Percentiles rank a stretch among this genome's conserved stretches.
These are phyloP conservation scores for Solanum paucissectum DNA, from an alignment of 257 asterid genomes.

Conservation along the genomic window DNA sequence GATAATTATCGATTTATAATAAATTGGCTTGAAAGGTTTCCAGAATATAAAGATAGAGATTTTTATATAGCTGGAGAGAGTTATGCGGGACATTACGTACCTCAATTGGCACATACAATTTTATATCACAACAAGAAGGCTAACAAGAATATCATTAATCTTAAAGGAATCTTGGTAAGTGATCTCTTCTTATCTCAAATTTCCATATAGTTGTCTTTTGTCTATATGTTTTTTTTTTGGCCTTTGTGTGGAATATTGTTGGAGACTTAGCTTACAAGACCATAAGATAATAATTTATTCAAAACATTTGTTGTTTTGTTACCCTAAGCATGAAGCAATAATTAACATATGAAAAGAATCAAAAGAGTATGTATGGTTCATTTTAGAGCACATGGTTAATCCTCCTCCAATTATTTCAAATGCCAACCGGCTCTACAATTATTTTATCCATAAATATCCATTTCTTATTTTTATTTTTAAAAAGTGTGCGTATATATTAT, in stretches of 20 bases:
- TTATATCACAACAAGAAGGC: slow-evolving; percentile 38
- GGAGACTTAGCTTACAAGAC: background rate
- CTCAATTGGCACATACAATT: slow-evolving; percentile 61
- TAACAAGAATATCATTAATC: slow-evolving; percentile 39
- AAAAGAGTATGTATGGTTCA: background rate
- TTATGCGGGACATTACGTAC: slow-evolving; percentile 76
- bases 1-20: slow-evolving; percentile 49
- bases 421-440: background rate
- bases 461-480: background rate
- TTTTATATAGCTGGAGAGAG: slow-evolving; percentile 68
- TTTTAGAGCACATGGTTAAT: background rate
- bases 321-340: slow-evolving; percentile 15
- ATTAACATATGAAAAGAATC: slow-evolving; percentile 8
- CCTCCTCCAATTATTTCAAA: background rate
- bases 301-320: background rate
- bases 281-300: background rate
- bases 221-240: background rate
- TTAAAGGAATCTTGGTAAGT: slow-evolving; percentile 75
- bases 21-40: slow-evolving; percentile 70
- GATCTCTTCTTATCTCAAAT: background rate
- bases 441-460: background rate
- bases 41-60: slow-evolving; percentile 47
- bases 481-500: background rate
- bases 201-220: background rate
- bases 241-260: background rate